Conservation (phyloP, 192 early-diverging fungal genomes). For the Backusella luteola region DNA sequence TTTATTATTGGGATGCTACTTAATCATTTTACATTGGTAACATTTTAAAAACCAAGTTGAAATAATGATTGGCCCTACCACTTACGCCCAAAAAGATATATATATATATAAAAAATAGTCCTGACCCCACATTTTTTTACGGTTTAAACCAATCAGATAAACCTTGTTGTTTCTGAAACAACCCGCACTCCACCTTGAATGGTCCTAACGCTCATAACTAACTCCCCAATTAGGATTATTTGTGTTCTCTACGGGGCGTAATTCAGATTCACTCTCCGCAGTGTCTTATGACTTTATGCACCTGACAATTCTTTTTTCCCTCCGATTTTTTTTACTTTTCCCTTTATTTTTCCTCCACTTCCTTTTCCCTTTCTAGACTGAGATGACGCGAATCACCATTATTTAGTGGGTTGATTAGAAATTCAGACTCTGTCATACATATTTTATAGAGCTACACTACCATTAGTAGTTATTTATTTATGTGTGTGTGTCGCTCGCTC, state of each 20-base stretch:
- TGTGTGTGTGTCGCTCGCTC: neutral
- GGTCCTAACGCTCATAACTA: neutral
- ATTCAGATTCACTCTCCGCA: neutral
- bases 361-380: neutral
- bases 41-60: neutral
- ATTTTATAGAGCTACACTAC: neutral
- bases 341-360: neutral
- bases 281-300: neutral
- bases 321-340: neutral
- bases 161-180: neutral
- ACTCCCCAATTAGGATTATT: neutral
- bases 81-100: neutral
- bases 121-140: conserved; percentile 14
- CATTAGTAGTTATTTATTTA: neutral
- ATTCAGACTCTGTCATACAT: neutral
- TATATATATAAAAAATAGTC: neutral
- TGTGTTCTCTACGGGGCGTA: conserved; percentile 6
- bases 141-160: conserved; percentile 8
- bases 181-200: conserved; percentile 5
- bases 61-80: neutral
- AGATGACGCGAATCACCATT: conserved; percentile 1
- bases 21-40: neutral
- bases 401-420: conserved; percentile 1
- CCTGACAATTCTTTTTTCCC: conserved; percentile 1
- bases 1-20: neutral